These are phyloP conservation scores for Apiospora aurea DNA, from an alignment of 2,329 filamentous ascomycete genomes.

Conservation along the genomic window DNA sequence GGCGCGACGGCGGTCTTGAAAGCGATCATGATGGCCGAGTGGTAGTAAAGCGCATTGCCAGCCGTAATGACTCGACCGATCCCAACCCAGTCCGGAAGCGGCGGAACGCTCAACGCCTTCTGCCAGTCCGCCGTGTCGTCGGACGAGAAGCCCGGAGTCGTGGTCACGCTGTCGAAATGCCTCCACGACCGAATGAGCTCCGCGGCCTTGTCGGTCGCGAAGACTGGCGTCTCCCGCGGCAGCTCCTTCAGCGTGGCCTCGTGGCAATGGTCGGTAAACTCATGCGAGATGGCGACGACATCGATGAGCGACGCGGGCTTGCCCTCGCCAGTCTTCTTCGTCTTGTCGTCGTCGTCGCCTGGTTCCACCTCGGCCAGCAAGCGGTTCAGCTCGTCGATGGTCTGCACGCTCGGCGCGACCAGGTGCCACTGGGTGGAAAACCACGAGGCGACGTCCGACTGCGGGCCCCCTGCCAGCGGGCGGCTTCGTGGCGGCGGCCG, in stretches of 20 bases:
- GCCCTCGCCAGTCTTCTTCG: slow-evolving; percentile 27
- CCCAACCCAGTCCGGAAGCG: slow-evolving; percentile 66
- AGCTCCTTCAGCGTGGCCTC: slow-evolving; percentile 65
- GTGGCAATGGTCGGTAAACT: slow-evolving; percentile 75
- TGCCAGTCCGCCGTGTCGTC: slow-evolving; percentile 35
- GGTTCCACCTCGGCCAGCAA: slow-evolving; percentile 58
- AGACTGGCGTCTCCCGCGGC: slow-evolving; percentile 59
- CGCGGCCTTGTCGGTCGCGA: slow-evolving; percentile 66
- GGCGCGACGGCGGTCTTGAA: too few relatives aligned
- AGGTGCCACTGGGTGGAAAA: slow-evolving; percentile 72
- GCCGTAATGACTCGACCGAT: slow-evolving; percentile 63
- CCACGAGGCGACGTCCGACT: slow-evolving; percentile 69
- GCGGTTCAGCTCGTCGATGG: slow-evolving; percentile 61
- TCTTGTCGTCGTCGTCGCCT: slow-evolving; percentile 27
- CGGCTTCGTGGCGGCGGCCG: slow-evolving; percentile 46
- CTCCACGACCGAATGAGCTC: slow-evolving; percentile 62
- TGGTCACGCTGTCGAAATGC: slow-evolving; percentile 64
- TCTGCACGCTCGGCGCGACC: slow-evolving; percentile 59
- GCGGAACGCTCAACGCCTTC: slow-evolving; percentile 33
- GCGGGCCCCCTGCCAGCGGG: slow-evolving; percentile 54
- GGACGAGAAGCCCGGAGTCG: slow-evolving; percentile 53
- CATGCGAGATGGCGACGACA: slow-evolving; percentile 66
- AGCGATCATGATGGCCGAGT: slow-evolving; percentile 65
- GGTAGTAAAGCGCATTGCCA: slow-evolving; percentile 65
- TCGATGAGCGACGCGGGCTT: slow-evolving; percentile 57